A percentile compares a stretch with the other conserved stretches of the same genome.
phyloP scores from a whole-genome alignment of 768 basidiomycete genomes.

The Austroboletus festivus region DNA sequence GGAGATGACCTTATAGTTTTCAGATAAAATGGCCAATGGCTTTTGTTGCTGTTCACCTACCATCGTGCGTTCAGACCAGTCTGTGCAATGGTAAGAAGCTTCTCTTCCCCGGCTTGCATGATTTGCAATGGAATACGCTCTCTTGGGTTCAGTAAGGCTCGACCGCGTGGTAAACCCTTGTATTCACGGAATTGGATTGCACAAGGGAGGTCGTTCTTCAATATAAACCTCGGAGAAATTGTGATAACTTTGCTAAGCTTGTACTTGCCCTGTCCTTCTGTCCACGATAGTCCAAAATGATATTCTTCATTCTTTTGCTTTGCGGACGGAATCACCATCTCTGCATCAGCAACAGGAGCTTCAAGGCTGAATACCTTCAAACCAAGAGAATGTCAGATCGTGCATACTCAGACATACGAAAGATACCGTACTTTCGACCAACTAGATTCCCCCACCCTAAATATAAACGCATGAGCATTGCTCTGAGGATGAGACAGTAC shows the following conservation, averaged over 20 bases:
- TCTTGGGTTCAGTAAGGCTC: conserved; percentile 59
- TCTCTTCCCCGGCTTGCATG: conserved; percentile 63
- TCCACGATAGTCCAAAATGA: conserved; percentile 87
- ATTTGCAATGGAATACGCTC: conserved; percentile 67
- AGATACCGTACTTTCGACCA: conserved; percentile 76
- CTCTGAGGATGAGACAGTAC: conserved; percentile 85
- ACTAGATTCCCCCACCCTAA: conserved; percentile 74
- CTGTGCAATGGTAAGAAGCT: conserved; percentile 79
- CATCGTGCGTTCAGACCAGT: conserved; percentile 84
- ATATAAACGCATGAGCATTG: conserved; percentile 77
- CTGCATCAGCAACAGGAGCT: conserved; percentile 87
- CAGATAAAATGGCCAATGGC: background rate
- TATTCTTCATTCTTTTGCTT: conserved; percentile 62
- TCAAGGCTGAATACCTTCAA: conserved; percentile 81
- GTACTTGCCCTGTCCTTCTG: conserved; percentile 94
- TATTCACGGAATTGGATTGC: conserved; percentile 83
- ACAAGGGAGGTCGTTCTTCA: conserved; percentile 75
- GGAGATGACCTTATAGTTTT: conserved; percentile 73
- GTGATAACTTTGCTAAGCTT: conserved; percentile 94
- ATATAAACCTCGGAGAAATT: conserved; percentile 83
- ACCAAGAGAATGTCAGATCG: conserved; percentile 7
- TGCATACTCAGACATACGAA: background rate
- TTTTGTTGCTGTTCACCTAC: conserved; percentile 40
- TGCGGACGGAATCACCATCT: conserved; percentile 66
- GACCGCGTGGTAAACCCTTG: conserved; percentile 63